Percentiles rank a stretch among this genome's conserved stretches.
These are phyloP conservation scores for Haematococcus lacustris DNA, from an alignment of 139 green algal genomes.

Conservation along the genomic window DNA sequence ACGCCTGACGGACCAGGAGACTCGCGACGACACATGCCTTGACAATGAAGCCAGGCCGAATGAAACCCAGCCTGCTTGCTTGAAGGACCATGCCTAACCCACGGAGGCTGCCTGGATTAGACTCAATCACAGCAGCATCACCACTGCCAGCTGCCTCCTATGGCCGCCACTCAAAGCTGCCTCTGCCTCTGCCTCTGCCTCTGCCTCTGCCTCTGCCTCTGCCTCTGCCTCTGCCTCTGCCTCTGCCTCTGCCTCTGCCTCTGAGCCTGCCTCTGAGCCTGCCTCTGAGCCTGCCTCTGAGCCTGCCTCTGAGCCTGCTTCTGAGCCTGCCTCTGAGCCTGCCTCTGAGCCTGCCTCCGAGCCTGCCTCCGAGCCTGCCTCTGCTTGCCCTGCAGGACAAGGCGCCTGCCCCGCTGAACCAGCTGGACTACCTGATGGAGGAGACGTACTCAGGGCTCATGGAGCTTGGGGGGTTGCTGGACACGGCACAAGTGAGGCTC, in stretches of 20 bases:
- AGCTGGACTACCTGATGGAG: conserved; percentile 59
- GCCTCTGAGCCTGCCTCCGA: no score
- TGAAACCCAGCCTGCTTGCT: background rate
- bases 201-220: no score
- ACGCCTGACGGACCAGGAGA: background rate
- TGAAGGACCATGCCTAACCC: background rate
- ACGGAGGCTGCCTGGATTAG: background rate
- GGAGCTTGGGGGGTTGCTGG: conserved; percentile 16
- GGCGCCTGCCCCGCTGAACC: conserved; percentile 43
- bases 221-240: no score
- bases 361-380: background rate
- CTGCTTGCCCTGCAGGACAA: conserved; percentile 36
- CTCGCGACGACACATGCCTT: background rate
- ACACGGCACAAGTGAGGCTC: conserved; percentile 10
- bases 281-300: no score
- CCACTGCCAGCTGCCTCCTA: background rate
- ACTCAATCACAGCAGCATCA: background rate
- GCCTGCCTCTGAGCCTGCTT: no score
- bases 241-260: no score
- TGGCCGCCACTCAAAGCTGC: background rate
- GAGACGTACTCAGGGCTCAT: conserved; percentile 44
- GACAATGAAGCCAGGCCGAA: background rate
- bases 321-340: no score
- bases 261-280: no score
- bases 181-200: no score